These are phyloP conservation scores for Simplicillium aogashimaense DNA, from an alignment of 2,329 filamentous ascomycete species.

Conservation along the genomic window DNA sequence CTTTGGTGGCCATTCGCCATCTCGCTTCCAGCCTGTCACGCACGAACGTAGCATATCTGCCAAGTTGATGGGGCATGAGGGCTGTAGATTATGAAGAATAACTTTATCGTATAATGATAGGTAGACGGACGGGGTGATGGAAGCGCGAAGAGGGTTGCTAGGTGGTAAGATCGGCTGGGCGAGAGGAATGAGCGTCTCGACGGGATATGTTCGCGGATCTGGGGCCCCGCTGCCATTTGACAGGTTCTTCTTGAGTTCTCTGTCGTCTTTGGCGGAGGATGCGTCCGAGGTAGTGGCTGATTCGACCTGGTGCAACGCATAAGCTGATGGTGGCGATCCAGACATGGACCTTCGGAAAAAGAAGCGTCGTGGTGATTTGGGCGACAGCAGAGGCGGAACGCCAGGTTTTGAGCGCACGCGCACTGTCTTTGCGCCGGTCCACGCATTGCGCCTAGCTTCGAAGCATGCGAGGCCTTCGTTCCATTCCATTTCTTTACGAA, in stretches of 20 bases:
- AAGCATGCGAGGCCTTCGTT: slow-evolving; percentile 79
- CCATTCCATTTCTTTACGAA: slow-evolving; percentile 60
- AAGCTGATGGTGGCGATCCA: slow-evolving; percentile 23
- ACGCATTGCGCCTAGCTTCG: slow-evolving; percentile 65
- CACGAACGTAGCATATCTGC: slow-evolving; percentile 70
- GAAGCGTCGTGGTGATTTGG: slow-evolving; percentile 36
- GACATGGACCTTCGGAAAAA: slow-evolving; percentile 39
- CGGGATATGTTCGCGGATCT: slow-evolving; percentile 29
- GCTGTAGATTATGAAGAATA: slow-evolving; percentile 67
- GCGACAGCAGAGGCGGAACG: slow-evolving; percentile 26
- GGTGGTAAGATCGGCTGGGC: slow-evolving; percentile 63
- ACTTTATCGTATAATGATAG: slow-evolving; percentile 84
- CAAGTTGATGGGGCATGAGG: slow-evolving; percentile 81
- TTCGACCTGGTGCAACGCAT: slow-evolving; percentile 17
- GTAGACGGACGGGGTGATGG: slow-evolving; percentile 66
- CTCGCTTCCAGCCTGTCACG: slow-evolving; percentile 84
- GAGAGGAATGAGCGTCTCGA: slow-evolving; percentile 60
- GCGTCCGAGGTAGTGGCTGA: slow-evolving; percentile 30
- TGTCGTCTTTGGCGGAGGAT: slow-evolving; percentile 27
- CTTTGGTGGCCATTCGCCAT: slow-evolving; percentile 78
- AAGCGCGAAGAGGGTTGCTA: slow-evolving; percentile 65
- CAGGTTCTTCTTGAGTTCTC: slow-evolving; percentile 19
- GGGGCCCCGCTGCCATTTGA: slow-evolving; percentile 14
- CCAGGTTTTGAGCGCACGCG: slow-evolving; percentile 38
- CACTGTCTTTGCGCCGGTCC: slow-evolving; percentile 66